Percentiles rank a stretch among this genome's conserved stretches.
phyloP scores from a whole-genome alignment of 129 eudicot genomes.

The Escallonia rubra region DNA sequence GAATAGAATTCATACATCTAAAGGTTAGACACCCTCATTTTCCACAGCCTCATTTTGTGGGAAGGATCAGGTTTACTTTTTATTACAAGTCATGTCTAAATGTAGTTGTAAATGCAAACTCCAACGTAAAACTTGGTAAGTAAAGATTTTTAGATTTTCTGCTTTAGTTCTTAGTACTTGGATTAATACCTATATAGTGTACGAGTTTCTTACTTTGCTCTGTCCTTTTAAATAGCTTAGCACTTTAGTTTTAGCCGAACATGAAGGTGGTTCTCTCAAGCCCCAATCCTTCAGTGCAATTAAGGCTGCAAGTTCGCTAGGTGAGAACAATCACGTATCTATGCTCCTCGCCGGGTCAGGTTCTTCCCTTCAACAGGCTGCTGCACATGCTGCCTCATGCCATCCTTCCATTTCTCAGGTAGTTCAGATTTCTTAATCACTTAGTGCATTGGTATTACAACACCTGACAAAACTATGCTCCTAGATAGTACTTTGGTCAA shows the following conservation, averaged over 20 bases:
- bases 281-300: constrained; percentile 67
- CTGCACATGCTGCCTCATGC: constrained; percentile 76
- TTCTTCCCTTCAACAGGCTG: constrained; percentile 76
- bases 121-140: neutral
- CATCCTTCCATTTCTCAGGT: constrained; percentile 89
- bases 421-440: neutral
- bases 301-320: constrained; percentile 70
- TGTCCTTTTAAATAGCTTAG: constrained; percentile 45
- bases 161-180: neutral
- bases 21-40: too few relatives aligned
- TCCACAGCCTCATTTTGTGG: too few relatives aligned
- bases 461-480: neutral
- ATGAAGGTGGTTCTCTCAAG: constrained; percentile 77
- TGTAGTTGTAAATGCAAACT: neutral
- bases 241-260: constrained; percentile 91
- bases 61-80: too few relatives aligned
- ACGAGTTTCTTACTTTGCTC: neutral
- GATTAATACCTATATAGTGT: neutral
- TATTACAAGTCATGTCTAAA: too few relatives aligned
- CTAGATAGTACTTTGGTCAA: neutral
- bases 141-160: constrained; percentile 21
- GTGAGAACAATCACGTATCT: constrained; percentile 60
- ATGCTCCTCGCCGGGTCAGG: constrained; percentile 89
- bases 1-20: too few relatives aligned
- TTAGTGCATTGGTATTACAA: too few relatives aligned